phyloP scores from a whole-genome alignment of 495 filamentous ascomycete species.

The Xylaria cubensis region DNA sequence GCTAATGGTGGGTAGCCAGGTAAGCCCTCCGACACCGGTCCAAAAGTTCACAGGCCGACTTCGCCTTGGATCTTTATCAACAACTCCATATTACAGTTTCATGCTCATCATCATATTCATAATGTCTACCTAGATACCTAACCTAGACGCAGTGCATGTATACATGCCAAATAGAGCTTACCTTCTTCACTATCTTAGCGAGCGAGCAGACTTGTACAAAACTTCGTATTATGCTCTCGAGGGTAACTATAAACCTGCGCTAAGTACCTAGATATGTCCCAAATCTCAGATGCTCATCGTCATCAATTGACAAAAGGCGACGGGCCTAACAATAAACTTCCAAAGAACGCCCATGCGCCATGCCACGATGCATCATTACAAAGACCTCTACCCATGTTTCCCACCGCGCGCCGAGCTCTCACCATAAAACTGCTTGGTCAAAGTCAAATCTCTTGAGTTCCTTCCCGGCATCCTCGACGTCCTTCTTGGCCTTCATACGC shows the following conservation, averaged over 20 bases:
- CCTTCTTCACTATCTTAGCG: neutral
- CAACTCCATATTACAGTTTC: conserved; percentile 21
- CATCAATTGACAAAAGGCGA: neutral
- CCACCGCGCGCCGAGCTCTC: conserved; percentile 16
- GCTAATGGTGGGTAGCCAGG: conserved; percentile 55
- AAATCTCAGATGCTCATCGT: neutral
- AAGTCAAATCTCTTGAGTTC: conserved; percentile 90
- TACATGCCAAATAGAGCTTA: neutral
- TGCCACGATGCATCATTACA: conserved; percentile 19
- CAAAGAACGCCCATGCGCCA: conserved; percentile 13
- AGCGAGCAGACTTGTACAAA: neutral
- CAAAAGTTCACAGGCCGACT: conserved; percentile 38
- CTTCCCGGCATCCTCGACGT: conserved; percentile 92
- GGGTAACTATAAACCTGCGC: neutral
- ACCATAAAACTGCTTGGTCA: conserved; percentile 65
- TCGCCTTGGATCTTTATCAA: conserved; percentile 18
- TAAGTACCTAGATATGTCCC: neutral
- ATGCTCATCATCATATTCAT: conserved; percentile 23
- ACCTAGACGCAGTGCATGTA: neutral
- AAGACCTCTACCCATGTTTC: conserved; percentile 15
- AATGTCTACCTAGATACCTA: neutral
- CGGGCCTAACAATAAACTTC: neutral
- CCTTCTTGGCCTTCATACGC: conserved; percentile 99
- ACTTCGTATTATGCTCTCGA: neutral
- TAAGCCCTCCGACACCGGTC: conserved; percentile 59